These are phyloP conservation scores for Phialophora chinensis DNA, from an alignment of 2,329 filamentous ascomycete species.

Conservation along the genomic window DNA sequence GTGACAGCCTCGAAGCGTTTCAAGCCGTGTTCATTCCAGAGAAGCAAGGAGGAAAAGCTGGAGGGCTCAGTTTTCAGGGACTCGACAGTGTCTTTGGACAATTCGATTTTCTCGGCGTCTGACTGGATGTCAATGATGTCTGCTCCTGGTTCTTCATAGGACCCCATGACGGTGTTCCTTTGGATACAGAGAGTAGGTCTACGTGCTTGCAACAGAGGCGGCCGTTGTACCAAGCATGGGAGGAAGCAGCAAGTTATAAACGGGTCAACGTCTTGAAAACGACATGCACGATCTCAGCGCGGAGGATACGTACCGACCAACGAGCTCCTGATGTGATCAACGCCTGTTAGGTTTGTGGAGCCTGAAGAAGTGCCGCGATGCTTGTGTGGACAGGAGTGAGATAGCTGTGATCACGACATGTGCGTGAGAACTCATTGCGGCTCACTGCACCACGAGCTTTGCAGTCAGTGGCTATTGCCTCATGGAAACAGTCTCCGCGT, in stretches of 20 bases:
- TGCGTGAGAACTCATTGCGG: not conserved
- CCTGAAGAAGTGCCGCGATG: not conserved
- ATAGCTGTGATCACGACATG: not conserved
- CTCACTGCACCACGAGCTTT: not conserved
- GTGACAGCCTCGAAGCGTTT: conserved; percentile 88
- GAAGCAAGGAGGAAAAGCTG: conserved; percentile 75
- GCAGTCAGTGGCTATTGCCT: not conserved
- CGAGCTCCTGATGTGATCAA: not conserved
- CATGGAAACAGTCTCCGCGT: not conserved
- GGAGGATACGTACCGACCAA: not conserved
- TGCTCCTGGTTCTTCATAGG: not conserved
- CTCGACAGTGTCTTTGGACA: conserved; percentile 71
- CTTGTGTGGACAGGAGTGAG: not conserved
- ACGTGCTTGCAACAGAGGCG: not conserved
- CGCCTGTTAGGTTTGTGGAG: not conserved
- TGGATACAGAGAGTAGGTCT: not conserved
- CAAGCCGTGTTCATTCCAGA: conserved; percentile 77
- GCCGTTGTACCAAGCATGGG: not conserved
- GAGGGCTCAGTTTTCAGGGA: conserved; percentile 66
- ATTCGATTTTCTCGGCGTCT: conserved; percentile 69
- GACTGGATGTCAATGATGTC: conserved; percentile 73
- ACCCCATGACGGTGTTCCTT: not conserved
- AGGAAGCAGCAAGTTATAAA: not conserved
- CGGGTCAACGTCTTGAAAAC: not conserved
- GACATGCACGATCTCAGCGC: not conserved